A percentile compares a stretch with the other conserved stretches of the same genome.
Conservation (phyloP, 345 rosid genomes). For the Turritis glabra region DNA sequence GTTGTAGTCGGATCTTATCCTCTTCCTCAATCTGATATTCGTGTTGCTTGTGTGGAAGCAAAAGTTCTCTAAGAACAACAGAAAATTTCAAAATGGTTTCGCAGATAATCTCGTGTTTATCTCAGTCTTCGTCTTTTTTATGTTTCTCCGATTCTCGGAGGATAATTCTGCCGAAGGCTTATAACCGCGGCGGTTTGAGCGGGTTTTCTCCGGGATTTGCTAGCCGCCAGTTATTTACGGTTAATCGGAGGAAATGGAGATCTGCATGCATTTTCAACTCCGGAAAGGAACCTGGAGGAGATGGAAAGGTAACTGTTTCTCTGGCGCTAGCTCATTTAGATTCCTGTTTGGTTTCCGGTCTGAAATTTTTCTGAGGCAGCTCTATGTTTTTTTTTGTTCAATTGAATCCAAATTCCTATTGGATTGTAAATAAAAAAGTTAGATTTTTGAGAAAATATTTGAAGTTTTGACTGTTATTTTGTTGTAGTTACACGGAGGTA, state of each 20-base stretch:
- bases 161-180: neutral
- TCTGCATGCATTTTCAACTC: conserved; percentile 50
- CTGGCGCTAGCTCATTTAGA: neutral
- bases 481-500: conserved; percentile 16
- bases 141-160: conserved; percentile 32
- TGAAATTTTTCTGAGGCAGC: neutral
- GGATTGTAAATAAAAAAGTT: neutral
- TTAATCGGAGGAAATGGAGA: conserved; percentile 33
- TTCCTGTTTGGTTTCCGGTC: neutral
- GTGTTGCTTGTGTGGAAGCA: no score
- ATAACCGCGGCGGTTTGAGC: conserved; percentile 8
- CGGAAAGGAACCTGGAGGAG: conserved; percentile 51
- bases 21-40: conserved; percentile 24
- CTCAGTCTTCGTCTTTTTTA: conserved; percentile 46
- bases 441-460: neutral
- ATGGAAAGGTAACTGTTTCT: conserved; percentile 18
- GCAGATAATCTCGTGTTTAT: conserved; percentile 37
- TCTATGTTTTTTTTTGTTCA: neutral
- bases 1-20: conserved; percentile 34
- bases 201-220: conserved; percentile 32
- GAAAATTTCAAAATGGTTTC: conserved; percentile 43
- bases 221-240: conserved; percentile 14
- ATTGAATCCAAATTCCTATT: neutral
- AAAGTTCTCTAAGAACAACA: neutral
- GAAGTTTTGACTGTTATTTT: neutral